These are phyloP conservation scores for Cryptococcus amylolentus DNA, from an alignment of 1,284 basidiomycete species.

Conservation along the genomic window DNA sequence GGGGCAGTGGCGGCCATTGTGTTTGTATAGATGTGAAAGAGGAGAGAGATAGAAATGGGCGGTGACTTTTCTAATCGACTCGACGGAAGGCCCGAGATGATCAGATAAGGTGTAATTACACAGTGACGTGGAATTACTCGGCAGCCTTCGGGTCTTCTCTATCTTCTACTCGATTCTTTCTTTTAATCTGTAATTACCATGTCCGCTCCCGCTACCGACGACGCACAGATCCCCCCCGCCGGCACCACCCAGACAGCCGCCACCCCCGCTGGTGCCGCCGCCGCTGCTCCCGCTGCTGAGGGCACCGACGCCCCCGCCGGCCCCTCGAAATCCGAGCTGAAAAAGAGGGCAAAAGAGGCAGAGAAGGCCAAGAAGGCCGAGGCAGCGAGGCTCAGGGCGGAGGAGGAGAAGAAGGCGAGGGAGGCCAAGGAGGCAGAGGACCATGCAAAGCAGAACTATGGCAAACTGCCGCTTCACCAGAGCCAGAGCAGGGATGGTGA, in stretches of 20 bases:
- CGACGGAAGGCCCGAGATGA: background rate
- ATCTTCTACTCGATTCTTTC: background rate
- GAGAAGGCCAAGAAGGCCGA: conserved; percentile 90
- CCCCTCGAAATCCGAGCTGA: conserved; percentile 84
- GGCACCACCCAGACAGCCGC: conserved; percentile 11
- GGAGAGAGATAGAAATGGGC: background rate
- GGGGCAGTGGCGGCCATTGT: conserved; percentile 17
- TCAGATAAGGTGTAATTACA: background rate
- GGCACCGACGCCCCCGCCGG: conserved; percentile 28
- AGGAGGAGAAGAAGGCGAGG: conserved; percentile 70
- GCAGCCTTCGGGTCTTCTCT: background rate
- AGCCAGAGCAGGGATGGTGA: conserved; percentile 63
- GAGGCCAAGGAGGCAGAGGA: conserved; percentile 76
- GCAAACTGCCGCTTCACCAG: conserved; percentile 85
- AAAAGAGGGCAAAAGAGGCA: conserved; percentile 86
- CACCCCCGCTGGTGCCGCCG: conserved; percentile 6
- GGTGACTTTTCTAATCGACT: background rate
- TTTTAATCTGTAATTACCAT: conserved; percentile 5
- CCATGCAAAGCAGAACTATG: conserved; percentile 81
- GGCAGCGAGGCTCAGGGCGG: conserved; percentile 72
- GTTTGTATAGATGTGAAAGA: background rate
- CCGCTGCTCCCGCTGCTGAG: conserved; percentile 13
- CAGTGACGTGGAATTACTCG: conserved; percentile 1
- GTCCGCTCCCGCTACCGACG: conserved; percentile 21
- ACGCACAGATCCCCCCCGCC: conserved; percentile 8